A percentile compares a stretch with the other conserved stretches of the same genome.
phyloP scores from a whole-genome alignment of 257 asterid genomes.

The Verbascum thapsus region DNA sequence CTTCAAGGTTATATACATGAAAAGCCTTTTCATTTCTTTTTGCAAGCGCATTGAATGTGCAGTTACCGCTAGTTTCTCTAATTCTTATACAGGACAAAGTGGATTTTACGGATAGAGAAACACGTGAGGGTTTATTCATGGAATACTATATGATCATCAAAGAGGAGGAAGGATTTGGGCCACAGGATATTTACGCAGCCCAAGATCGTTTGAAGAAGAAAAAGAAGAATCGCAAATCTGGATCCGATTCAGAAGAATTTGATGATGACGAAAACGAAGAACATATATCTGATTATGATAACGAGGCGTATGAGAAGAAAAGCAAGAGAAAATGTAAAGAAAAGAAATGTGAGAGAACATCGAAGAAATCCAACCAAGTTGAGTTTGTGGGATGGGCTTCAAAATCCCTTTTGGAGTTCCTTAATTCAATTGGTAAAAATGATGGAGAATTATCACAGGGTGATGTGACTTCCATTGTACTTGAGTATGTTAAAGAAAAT shows the following conservation, averaged over 20 bases:
- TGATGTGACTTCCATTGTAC: conserved; percentile 56
- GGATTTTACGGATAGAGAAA: conserved; percentile 63
- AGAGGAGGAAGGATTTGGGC: conserved; percentile 43
- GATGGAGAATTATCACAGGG: conserved; percentile 44
- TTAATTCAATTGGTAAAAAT: conserved; percentile 60
- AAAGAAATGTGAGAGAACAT: conserved; percentile 37
- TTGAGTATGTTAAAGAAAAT: conserved; percentile 51
- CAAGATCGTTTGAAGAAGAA: conserved; percentile 32
- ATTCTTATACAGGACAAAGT: conserved; percentile 45
- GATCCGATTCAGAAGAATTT: conserved; percentile 45
- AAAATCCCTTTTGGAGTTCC: conserved; percentile 62
- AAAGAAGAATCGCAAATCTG: conserved; percentile 23
- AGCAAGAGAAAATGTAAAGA: conserved; percentile 30
- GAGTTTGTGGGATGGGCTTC: conserved; percentile 84
- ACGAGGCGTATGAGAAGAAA: conserved; percentile 29
- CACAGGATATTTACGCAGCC: conserved; percentile 48
- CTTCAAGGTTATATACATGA: background rate
- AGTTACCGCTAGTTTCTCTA: too few species aligned
- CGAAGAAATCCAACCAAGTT: conserved; percentile 40
- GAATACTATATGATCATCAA: conserved; percentile 68
- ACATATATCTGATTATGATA: conserved; percentile 48
- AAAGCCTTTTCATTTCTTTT: background rate
- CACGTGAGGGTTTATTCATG: conserved; percentile 75
- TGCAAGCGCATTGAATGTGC: too few species aligned
- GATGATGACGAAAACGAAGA: conserved; percentile 48